Evolutionary conservation across 2,329 filamentous ascomycete species (phyloP), one percentile per base, ranked within the genome.

Genomic region (Exophiala lecanii-corni): DNA sequence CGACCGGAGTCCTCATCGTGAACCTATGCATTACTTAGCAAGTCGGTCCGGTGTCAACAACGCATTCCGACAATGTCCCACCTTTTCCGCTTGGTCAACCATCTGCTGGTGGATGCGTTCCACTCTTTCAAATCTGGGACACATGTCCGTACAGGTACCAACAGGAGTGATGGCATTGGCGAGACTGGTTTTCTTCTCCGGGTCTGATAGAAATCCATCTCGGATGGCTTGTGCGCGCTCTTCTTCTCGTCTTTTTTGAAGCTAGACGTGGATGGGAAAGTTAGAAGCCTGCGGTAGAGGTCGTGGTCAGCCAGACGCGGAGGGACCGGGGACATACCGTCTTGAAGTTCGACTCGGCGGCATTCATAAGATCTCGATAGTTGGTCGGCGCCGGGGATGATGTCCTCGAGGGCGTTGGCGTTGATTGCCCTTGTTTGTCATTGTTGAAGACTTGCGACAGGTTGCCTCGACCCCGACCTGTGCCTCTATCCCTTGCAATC

Each of bases 141-240:
- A 83, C 78, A 82, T 82, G 51, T 76, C 74, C 28, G 70, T 71
- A 60, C 79, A 82, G 38, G 73, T 77, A 38, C 78, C 79, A 4
- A 78, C 72, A 1, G 75, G 71, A 15, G 75, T 80, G 55, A 82
- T 79, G 19, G 79, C 78, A 49, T 81, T 71, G 20, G 72, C 70
- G 45, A 82, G 64, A 17, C 68, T 70, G 40, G 74, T 77, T n/a
- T 75, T 76, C 55, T 76, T 76, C 45, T 78, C 72, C 4, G 78
- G 79, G 56, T 82, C 75, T 25, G 72, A 70, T 60, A 79, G 73
- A 44, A 73, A 67, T 34, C 74, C 75, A 54, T 70, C 60, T 42
- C 59, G 64, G 37, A 79, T 78, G 17, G 75, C 75, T 38, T 68
- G 56, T 47, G 68, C 63, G 46, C 73, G 68, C 56, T 77, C 67